Evolutionary conservation across 129 eudicot species (phyloP), one percentile per base, ranked within the genome.

Genomic region (Flaveria bidentis): DNA sequence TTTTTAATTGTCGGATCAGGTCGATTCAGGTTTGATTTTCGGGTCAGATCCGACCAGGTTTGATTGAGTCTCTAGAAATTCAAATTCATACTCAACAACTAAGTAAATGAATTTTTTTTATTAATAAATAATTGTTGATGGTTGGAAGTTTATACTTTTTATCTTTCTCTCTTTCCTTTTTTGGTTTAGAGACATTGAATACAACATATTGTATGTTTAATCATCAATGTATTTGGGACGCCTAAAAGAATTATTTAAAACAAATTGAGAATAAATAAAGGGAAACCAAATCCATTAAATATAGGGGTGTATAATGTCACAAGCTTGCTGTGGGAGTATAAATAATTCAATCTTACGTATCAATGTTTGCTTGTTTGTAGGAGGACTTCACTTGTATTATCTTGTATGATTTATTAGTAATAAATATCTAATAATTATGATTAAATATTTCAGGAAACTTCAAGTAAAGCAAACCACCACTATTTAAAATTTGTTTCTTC

Each of bases 361-460:
- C 80, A 49, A 66, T 76, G 80, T 76, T 76, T 76, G 81, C 75
- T 77, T 77, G 81, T 68, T 67, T 67, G 58, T 2, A 14, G 81
- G 81, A 67, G 8, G 56, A 42, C 53, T 67, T 41, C 15, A 41
- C 25, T 76, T 51, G 74, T 66, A 55, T 51, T 47, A 18, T 28
- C 15, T 22, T 72, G 2, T 50, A 30, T 14, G 47, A 33, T 26
- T 26, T 47, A 25, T 13, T 44, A n/a, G 5, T 16, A 28, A 46
- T 50, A 63, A 22, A 30, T 76, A 66, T 26, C 36, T 66, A 50
- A 65, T 14, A 45, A 30, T 13, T 22, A 50, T 33, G 16, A 18
- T 46, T 20, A 16, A 76, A 16, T 65, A 64, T 18, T 69, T 76
- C 4, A 33, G 15, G 22, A 22, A 50, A 41, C 25, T 62, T 23